A percentile compares a stretch with the other conserved stretches of the same genome.
These are phyloP conservation scores for Zoysia japonica DNA, from an alignment of 176 grass and related monocot species.

Conservation along the genomic window DNA sequence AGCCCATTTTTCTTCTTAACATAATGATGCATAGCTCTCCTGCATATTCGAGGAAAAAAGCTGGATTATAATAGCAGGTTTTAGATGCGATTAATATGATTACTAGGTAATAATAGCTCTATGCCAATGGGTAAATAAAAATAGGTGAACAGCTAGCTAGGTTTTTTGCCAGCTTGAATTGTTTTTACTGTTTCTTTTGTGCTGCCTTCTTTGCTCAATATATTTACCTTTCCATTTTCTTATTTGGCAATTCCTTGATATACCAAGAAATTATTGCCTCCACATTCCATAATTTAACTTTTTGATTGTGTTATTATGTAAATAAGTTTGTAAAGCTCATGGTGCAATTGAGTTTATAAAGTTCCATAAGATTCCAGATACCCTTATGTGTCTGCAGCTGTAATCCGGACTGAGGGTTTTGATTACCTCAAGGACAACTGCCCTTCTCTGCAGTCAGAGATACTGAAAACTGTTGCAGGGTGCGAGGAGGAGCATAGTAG, in stretches of 20 bases:
- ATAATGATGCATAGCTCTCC: too few species aligned
- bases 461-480: conserved; percentile 73
- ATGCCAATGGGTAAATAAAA: conserved; percentile 5
- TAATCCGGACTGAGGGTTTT: conserved; percentile 79
- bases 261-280: conserved; percentile 11
- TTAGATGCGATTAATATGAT: conserved; percentile 7
- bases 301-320: conserved; percentile 33
- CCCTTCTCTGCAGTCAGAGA: conserved; percentile 76
- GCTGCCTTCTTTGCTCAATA: neutral
- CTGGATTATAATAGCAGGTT: neutral
- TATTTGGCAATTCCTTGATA: conserved; percentile 1
- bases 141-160: conserved; percentile 3
- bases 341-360: conserved; percentile 47
- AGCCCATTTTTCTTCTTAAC: too few species aligned
- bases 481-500: conserved; percentile 74
- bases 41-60: neutral
- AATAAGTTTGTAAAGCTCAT: conserved; percentile 42
- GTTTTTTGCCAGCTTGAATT: neutral
- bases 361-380: conserved; percentile 71
- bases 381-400: conserved; percentile 88
- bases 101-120: conserved; percentile 8
- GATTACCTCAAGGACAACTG: conserved; percentile 74
- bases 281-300: neutral
- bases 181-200: conserved; percentile 13
- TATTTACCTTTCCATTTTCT: neutral